Evolutionary conservation across 352 stramenopile species (phyloP).

Genomic region (Globisporangium parvum): DNA sequence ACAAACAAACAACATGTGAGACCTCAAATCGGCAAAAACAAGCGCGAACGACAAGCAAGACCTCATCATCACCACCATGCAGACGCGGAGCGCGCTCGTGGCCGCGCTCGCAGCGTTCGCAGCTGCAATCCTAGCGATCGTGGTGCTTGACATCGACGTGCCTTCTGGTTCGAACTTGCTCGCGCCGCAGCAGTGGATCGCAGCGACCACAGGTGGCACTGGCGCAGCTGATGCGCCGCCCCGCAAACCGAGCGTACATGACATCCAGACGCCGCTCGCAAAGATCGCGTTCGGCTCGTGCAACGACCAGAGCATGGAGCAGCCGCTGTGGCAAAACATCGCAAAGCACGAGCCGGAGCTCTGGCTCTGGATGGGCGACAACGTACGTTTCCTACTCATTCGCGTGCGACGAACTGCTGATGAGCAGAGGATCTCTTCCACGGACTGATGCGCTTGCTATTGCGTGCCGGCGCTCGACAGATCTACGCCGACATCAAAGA

Average conservation of each 20-base stretch:
- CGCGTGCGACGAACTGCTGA: background rate
- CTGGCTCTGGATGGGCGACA: constrained; percentile 88
- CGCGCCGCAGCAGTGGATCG: background rate
- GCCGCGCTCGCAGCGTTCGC: constrained; percentile 6
- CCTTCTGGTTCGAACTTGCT: background rate
- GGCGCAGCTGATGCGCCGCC: background rate
- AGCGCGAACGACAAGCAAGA: too few relatives aligned
- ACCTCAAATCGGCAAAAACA: too few relatives aligned
- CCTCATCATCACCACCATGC: background rate
- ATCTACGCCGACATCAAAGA: constrained; percentile 77
- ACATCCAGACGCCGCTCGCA: constrained; percentile 40
- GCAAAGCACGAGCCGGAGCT: constrained; percentile 52
- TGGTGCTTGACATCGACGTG: constrained; percentile 5
- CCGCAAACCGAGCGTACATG: constrained; percentile 23
- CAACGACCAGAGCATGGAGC: constrained; percentile 81
- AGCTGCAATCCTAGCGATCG: constrained; percentile 1
- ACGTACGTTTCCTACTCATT: constrained; percentile 34
- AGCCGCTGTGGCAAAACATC: constrained; percentile 74
- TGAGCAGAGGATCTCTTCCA: background rate
- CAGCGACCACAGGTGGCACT: background rate
- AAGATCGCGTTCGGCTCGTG: constrained; percentile 79
- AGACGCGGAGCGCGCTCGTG: constrained; percentile 8
- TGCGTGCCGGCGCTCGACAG: constrained; percentile 11
- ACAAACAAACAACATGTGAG: too few relatives aligned
- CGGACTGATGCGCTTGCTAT: constrained; percentile 2